Base-by-base conservation (phyloP, 306 rosid species). In the Sicyos edulis region DNA sequence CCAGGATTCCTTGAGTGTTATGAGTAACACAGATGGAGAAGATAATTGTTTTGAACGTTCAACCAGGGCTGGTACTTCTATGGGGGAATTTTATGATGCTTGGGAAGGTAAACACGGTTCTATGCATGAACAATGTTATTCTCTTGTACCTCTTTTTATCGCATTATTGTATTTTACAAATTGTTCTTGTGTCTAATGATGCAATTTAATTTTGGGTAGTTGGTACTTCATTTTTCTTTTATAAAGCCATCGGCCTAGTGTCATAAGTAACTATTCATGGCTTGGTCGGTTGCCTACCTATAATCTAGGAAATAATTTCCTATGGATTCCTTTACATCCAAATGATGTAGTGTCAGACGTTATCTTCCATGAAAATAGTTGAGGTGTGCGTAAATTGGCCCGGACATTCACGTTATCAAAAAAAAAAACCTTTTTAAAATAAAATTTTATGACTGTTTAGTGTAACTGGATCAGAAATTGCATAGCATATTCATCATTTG, bases 21-120 rank as follows among this genome's bases (percentile, higher is more conserved):
- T 87, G 8, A 89, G 99, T 72, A 83, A 60, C 80, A 89, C 89
- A 12, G 99, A 95, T 67, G 95, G 74, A 55, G 99, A 95, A 61
- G 99, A 88, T 22, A 86, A 80, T 82, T 70, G 76, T 70, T 59
- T 75, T 50, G 97, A 82, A 60, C 78, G 76, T 45, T 85, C 89
- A 52, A 10, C 54, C 61, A 85, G 72, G 70, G 24, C 71, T 68
- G 53, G 80, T 75, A 70, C 85, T 55, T 78, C 89, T 45, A 54
- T 66, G 24, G 91, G 83, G 56, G 96, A 91, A 64, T 95, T 86
- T 82, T 89, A 74, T 85, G 97, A 95, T 74, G 99, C 99, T 74
- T 83, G 89, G 83, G 99, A 91, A 81, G 99, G 99, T 95, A 91
- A 11, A 29, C 70, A 60, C 57, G 42, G 24, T 22, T 52, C 19